These are phyloP conservation scores for Coccomyxa subellipsoidea DNA, from an alignment of 163 green algal genomes.

Conservation along the genomic window DNA sequence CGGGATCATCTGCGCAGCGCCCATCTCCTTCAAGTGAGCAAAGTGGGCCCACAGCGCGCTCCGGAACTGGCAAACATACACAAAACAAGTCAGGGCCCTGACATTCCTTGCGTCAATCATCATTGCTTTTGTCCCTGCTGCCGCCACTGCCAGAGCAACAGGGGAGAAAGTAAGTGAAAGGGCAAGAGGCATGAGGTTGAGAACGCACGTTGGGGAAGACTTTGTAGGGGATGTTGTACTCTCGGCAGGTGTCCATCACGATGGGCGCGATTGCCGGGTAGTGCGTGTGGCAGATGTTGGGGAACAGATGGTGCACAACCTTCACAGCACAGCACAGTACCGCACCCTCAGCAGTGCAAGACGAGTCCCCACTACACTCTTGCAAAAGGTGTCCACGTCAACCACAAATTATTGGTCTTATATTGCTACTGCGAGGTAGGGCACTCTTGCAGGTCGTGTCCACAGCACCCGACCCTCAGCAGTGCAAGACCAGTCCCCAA, in stretches of 20 bases:
- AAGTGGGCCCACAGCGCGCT: constrained; percentile 56
- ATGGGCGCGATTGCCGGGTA: constrained; percentile 67
- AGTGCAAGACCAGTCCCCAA: no score
- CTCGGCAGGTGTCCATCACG: constrained; percentile 49
- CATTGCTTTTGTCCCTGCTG: no score
- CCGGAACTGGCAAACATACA: constrained; percentile 39
- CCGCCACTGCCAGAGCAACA: no score
- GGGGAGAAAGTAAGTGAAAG: neutral
- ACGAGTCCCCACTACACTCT: no score
- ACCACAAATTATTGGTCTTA: no score
- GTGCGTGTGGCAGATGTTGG: constrained; percentile 65
- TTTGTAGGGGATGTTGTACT: constrained; percentile 57
- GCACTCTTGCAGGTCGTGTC: no score
- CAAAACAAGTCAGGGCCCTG: neutral
- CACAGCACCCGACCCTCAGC: no score
- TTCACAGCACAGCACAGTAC: constrained; percentile 20
- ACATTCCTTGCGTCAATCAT: neutral
- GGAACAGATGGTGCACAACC: constrained; percentile 74
- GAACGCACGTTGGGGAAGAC: constrained; percentile 47
- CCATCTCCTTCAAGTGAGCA: constrained; percentile 49
- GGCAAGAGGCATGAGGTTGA: neutral
- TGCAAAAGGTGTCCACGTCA: no score
- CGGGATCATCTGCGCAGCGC: constrained; percentile 25
- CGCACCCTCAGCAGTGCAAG: neutral
- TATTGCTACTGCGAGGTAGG: no score